A percentile compares a stretch with the other conserved stretches of the same genome.
Conservation (phyloP, 2,329 filamentous ascomycete species). For the Xylariaceae sp. region DNA sequence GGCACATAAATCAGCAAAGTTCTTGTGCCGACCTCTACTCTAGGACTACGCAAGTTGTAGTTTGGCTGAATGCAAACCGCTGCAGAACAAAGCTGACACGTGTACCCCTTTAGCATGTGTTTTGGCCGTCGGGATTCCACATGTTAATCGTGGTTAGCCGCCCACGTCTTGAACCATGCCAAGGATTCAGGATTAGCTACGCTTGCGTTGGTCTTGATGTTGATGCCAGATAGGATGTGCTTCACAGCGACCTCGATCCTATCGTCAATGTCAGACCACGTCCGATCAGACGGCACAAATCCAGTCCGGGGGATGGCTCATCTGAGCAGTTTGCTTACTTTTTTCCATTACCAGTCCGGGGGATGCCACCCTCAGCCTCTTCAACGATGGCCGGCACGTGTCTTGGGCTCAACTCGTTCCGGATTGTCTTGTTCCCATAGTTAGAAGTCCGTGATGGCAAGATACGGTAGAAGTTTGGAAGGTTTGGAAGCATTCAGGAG, state of each 20-base stretch:
- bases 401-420: slow-evolving; percentile 80
- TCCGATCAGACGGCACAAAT: slow-evolving; percentile 23
- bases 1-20: not conserved
- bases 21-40: not conserved
- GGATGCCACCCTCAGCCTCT: slow-evolving; percentile 80
- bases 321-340: slow-evolving; percentile 68
- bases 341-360: slow-evolving; percentile 92
- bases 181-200: slow-evolving; percentile 91
- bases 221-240: slow-evolving; percentile 88
- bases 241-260: slow-evolving; percentile 95
- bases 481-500: not conserved
- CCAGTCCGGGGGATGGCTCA: not conserved
- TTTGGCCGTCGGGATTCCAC: not conserved
- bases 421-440: slow-evolving; percentile 56
- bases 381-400: slow-evolving; percentile 89
- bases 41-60: not conserved
- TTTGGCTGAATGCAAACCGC: too few relatives aligned
- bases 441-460: slow-evolving; percentile 1
- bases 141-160: slow-evolving; percentile 42
- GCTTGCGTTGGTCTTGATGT: slow-evolving; percentile 87
- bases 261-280: slow-evolving; percentile 11
- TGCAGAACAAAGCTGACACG: too few relatives aligned
- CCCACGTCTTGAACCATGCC: slow-evolving; percentile 87
- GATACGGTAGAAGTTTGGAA: not conserved
- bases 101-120: too few relatives aligned